Base-by-base conservation (phyloP, 208 protist genomes). In the Entamoeba dispar region DNA sequence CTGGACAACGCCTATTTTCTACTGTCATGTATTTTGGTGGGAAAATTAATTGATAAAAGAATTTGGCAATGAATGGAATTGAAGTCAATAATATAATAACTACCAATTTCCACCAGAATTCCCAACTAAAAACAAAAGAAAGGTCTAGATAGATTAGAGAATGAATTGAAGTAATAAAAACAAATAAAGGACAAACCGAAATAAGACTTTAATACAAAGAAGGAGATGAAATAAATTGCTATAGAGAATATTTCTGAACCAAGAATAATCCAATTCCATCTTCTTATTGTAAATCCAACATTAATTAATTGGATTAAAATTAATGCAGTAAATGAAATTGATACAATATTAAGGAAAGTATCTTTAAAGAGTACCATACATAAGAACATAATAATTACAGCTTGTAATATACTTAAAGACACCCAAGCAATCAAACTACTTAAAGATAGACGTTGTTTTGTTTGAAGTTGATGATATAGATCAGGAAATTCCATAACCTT, bases 271-370 rank as follows among this genome's bases (percentile, higher is more conserved):
- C 61, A 86, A 55, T 96, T 97, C 95, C 97, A 96, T 10, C 96
- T 96, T 93, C 98, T 97, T 14, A 98, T 97, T 57, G 97, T 97
- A 50, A 97, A 95, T 2, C 96, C 97, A 17, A 99, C 96, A 94
- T 98, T 98, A 77, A 98, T 91, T 19, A 99, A 94, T 96, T 99
- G 98, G 43, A 98, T 98, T 17, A 99, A 95, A 92, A 99, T 97
- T 6, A 99, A 95, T 0, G 97, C 96, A 0, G 98, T 99, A 95
- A 99, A 99, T 22, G 98, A 97, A 93, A 99, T 98, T 22, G 97
- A 97, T 51, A 98, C n/a, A 91, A 93, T 93, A 49, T 73, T 49
- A 10, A 50, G n/a, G 12, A 50, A 50, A 4, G 51, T 47, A 5
- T 93, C 17, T 50, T 90, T 91, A 52, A 49, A 94, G 31, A 49